These are phyloP conservation scores for Rheum nobile DNA, from an alignment of 148 eudicot genomes.

Conservation along the genomic window DNA sequence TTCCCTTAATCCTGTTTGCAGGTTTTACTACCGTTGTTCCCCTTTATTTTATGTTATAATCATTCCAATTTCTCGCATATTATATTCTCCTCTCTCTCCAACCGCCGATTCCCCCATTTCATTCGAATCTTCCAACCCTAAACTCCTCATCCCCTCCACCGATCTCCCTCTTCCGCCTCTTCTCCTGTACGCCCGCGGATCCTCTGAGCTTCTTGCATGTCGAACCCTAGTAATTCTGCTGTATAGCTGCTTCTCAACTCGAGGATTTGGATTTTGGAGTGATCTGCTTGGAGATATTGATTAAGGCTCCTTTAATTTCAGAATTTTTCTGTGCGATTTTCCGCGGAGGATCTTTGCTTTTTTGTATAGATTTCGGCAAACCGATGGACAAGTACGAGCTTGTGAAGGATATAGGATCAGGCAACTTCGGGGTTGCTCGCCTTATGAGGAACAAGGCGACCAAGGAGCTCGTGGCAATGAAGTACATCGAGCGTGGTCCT, in stretches of 20 bases:
- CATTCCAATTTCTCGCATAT: not conserved
- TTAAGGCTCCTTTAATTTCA: not conserved
- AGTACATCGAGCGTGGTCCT: constrained; percentile 29
- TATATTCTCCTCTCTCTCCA: not conserved
- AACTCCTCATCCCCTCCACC: not conserved
- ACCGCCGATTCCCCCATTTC: constrained; percentile 6
- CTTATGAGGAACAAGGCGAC: constrained; percentile 15
- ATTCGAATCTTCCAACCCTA: constrained; percentile 7
- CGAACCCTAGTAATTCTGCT: not conserved
- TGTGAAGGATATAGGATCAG: constrained; percentile 16
- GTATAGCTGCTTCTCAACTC: not conserved
- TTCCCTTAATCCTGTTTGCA: not conserved
- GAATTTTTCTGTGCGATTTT: not conserved
- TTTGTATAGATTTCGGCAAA: not conserved
- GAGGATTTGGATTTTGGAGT: not conserved
- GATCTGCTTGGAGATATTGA: not conserved
- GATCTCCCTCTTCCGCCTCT: not conserved
- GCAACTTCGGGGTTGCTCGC: constrained; percentile 15
- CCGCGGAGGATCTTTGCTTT: not conserved
- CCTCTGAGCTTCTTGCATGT: not conserved
- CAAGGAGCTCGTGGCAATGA: constrained; percentile 13
- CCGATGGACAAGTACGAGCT: constrained; percentile 14
- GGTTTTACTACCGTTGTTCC: not conserved
- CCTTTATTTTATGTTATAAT: not conserved
- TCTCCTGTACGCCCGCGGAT: not conserved